phyloP scores from a whole-genome alignment of 805 yeast genomes.

The Diddensiella caesifluorescens region DNA sequence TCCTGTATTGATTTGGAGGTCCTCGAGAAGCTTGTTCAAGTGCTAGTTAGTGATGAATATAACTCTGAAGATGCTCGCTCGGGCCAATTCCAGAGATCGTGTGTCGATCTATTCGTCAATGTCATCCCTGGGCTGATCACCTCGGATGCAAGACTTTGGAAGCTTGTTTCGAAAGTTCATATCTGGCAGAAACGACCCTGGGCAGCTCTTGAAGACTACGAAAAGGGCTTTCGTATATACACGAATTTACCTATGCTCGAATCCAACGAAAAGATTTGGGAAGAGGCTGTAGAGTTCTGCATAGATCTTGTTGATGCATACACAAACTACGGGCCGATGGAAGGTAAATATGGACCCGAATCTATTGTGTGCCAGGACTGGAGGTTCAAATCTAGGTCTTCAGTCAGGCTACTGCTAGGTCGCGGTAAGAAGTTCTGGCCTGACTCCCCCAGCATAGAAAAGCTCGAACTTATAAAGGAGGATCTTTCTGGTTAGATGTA shows the following conservation, averaged over 20 bases:
- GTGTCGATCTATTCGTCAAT: conserved; percentile 66
- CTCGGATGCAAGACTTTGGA: conserved; percentile 67
- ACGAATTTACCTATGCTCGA: conserved; percentile 60
- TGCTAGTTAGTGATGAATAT: conserved; percentile 47
- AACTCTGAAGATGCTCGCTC: conserved; percentile 31
- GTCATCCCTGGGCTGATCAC: conserved; percentile 64
- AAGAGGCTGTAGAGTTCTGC: conserved; percentile 73
- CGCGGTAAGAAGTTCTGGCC: conserved; percentile 80
- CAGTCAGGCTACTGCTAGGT: conserved; percentile 68
- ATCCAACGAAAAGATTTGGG: conserved; percentile 60
- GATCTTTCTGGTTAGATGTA: conserved; percentile 28
- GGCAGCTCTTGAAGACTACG: conserved; percentile 79
- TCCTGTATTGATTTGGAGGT: conserved; percentile 68
- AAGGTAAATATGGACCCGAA: conserved; percentile 58
- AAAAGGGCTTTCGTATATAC: conserved; percentile 78
- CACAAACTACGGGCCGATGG: conserved; percentile 74
- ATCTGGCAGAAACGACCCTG: conserved; percentile 85
- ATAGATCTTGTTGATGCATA: conserved; percentile 78
- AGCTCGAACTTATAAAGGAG: conserved; percentile 48
- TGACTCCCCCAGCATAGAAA: conserved; percentile 70
- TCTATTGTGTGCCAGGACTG: conserved; percentile 88
- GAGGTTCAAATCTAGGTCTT: conserved; percentile 74
- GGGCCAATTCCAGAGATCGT: conserved; percentile 59
- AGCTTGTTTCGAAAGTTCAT: conserved; percentile 77
- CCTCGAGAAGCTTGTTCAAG: conserved; percentile 64